Evolutionary conservation across 352 stramenopile genomes (phyloP).

Genomic region (Phytophthora tubulina): DNA sequence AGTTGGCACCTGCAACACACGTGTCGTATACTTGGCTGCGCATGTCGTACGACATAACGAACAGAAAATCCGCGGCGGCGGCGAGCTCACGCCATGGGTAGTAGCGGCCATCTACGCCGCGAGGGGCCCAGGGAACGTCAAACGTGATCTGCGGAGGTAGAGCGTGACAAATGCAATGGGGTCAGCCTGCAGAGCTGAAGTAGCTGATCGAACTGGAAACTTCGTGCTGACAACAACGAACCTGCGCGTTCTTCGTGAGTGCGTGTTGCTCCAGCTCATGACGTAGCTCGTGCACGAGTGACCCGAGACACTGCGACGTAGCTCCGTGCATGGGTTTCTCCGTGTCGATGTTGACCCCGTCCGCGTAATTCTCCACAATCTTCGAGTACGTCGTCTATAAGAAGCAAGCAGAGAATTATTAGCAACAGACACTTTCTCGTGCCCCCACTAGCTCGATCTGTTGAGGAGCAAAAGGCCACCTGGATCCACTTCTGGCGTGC

Average conservation of each 20-base stretch:
- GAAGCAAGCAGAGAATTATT: not conserved
- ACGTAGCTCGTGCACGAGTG: conserved; percentile 74
- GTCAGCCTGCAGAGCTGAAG: conserved; percentile 1
- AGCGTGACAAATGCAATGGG: conserved; percentile 8
- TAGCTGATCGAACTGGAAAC: not conserved
- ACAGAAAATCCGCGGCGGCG: conserved; percentile 81
- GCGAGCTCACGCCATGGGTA: conserved; percentile 85
- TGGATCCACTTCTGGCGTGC: conserved; percentile 67
- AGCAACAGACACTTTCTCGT: not conserved
- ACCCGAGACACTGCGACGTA: conserved; percentile 55
- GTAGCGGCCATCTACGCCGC: conserved; percentile 82
- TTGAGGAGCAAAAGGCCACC: conserved; percentile 25
- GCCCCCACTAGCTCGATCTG: not conserved
- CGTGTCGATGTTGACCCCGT: conserved; percentile 89
- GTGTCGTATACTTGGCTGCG: conserved; percentile 92
- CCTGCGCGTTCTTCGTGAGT: conserved; percentile 74
- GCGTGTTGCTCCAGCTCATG: conserved; percentile 55
- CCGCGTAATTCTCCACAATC: conserved; percentile 75
- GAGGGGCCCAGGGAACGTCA: conserved; percentile 82
- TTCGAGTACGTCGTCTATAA: conserved; percentile 59
- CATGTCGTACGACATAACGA: conserved; percentile 96
- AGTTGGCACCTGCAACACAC: conserved; percentile 90
- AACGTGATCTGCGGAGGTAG: conserved; percentile 70
- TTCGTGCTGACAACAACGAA: conserved; percentile 22
- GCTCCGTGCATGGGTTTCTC: conserved; percentile 70